Conservation (phyloP, 2,329 filamentous ascomycete genomes). For the Oidium heveae region DNA sequence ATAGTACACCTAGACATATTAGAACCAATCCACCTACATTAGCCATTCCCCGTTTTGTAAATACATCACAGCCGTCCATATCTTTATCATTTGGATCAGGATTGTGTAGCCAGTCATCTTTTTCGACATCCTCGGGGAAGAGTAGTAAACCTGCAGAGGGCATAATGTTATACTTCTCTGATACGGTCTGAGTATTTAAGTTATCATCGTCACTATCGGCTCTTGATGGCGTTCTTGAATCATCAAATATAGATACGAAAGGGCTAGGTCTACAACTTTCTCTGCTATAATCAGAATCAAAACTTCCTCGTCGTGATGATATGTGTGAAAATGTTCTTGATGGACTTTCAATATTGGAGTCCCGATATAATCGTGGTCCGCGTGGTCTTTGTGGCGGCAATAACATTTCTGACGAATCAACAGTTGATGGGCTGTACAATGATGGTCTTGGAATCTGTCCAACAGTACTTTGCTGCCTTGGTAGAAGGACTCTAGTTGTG, state of each 20-base stretch:
- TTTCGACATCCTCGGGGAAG: constrained; percentile 48
- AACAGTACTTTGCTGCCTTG: constrained; percentile 5
- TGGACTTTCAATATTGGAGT: constrained; percentile 21
- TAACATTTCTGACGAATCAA: constrained; percentile 21
- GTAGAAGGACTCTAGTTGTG: constrained; percentile 12
- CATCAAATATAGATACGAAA: constrained; percentile 15
- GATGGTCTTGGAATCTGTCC: constrained; percentile 3
- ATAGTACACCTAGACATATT: constrained; percentile 32
- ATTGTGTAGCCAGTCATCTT: constrained; percentile 48
- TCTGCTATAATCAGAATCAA: constrained; percentile 32
- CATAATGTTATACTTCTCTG: constrained; percentile 48
- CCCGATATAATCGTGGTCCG: constrained; percentile 23
- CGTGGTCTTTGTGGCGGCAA: constrained; percentile 20
- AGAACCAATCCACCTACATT: constrained; percentile 38
- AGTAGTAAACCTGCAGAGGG: constrained; percentile 39
- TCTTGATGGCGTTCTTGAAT: constrained; percentile 12
- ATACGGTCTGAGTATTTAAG: constrained; percentile 47
- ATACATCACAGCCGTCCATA: constrained; percentile 35
- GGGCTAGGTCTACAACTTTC: constrained; percentile 19
- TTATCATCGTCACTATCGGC: constrained; percentile 35
- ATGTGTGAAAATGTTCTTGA: constrained; percentile 19
- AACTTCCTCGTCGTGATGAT: constrained; percentile 37
- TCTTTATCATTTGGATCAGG: constrained; percentile 39
- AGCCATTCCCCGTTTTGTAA: constrained; percentile 33
- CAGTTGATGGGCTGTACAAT: constrained; percentile 9